Conservation (phyloP, 176 grass and related monocot genomes). For the Hyparrhenia diplandra region DNA sequence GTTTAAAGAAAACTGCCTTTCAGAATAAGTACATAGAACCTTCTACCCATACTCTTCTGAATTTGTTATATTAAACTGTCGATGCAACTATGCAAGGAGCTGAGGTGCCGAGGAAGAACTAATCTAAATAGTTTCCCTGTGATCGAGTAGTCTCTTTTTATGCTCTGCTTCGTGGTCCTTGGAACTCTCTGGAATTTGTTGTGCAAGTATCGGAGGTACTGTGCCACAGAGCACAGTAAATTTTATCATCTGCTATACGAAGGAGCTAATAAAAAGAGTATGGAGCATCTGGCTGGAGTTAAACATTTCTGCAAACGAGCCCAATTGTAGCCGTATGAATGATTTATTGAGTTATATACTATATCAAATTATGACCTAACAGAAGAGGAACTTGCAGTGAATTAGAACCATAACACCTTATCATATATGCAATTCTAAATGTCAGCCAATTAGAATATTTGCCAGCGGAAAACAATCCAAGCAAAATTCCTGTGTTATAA, state of each 20-base stretch:
- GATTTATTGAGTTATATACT: no score
- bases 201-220: neutral
- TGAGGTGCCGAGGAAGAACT: neutral
- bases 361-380: no score
- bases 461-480: neutral
- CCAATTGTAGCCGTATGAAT: no score
- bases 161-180: neutral
- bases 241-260: neutral
- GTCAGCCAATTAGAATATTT: no score
- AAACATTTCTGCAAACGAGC: no score
- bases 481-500: neutral
- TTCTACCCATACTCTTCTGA: neutral
- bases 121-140: neutral
- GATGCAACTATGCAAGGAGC: neutral
- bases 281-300: no score
- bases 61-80: neutral
- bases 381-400: no score
- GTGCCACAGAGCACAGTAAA: neutral
- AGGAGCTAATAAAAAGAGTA: neutral
- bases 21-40: neutral
- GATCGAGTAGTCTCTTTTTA: neutral
- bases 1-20: neutral
- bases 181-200: neutral
- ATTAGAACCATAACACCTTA: no score
- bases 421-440: no score